Conservation (phyloP, 1,284 basidiomycete genomes). For the Papiliotrema nemorosa region DNA sequence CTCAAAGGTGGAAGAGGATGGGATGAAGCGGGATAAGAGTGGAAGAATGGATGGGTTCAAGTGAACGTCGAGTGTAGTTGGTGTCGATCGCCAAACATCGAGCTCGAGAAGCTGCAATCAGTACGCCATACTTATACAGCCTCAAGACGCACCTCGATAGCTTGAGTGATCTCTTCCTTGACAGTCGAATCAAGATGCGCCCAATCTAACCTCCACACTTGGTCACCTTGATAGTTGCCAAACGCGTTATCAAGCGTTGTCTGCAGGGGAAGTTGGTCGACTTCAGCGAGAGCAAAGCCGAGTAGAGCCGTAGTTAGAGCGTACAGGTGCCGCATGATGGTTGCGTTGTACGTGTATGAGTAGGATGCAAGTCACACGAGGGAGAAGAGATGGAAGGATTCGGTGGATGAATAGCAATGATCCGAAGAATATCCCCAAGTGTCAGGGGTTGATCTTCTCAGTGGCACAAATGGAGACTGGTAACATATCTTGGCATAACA, state of each 20-base stretch:
- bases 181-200: not conserved
- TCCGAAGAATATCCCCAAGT: too few species aligned
- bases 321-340: not conserved
- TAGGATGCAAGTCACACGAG: too few species aligned
- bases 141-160: conserved; percentile 19
- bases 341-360: too few species aligned
- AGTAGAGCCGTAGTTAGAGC: too few species aligned
- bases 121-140: not conserved
- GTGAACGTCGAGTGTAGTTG: conserved; percentile 30
- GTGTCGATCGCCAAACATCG: conserved; percentile 44
- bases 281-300: not conserved
- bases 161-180: conserved; percentile 13
- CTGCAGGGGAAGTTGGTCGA: not conserved
- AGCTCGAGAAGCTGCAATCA: conserved; percentile 30
- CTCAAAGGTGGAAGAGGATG: conserved; percentile 3
- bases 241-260: not conserved
- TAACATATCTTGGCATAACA: too few species aligned
- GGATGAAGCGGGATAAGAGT: conserved; percentile 9
- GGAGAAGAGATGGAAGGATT: too few species aligned
- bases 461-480: too few species aligned
- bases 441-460: too few species aligned
- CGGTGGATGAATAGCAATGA: too few species aligned
- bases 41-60: conserved; percentile 15
- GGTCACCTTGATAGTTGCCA: conserved; percentile 16
- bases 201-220: conserved; percentile 36